Conservation (phyloP, 768 basidiomycete species). For the Lactifluus volemus region DNA sequence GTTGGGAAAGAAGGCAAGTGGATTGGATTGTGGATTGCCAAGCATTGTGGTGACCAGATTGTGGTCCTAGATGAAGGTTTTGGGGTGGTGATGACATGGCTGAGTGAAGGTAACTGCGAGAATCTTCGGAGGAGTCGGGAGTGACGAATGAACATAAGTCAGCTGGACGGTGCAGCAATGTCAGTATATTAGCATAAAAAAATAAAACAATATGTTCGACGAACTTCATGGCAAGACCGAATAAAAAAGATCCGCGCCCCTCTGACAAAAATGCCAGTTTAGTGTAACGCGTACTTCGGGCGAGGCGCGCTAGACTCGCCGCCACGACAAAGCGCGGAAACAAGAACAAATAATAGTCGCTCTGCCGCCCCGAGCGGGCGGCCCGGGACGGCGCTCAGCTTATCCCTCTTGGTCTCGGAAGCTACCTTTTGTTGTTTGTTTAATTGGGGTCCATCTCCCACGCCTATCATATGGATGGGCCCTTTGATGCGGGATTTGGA, state of each 20-base stretch:
- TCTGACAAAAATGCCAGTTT: constrained; percentile 3
- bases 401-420: too few species aligned
- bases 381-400: too few species aligned
- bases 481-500: not conserved
- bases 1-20: not conserved
- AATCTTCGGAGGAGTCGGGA: constrained; percentile 40
- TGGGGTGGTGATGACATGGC: constrained; percentile 9
- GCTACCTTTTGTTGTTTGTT: not conserved
- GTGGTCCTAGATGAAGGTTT: constrained; percentile 1
- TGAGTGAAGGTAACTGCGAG: constrained; percentile 21
- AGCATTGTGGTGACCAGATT: constrained; percentile 1
- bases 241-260: constrained; percentile 4
- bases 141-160: constrained; percentile 74
- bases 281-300: constrained; percentile 1
- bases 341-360: constrained; percentile 1
- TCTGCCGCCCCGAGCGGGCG: too few species aligned
- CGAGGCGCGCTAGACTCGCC: not conserved
- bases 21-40: not conserved
- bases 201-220: constrained; percentile 18
- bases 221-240: constrained; percentile 45
- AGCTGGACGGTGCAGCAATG: constrained; percentile 32
- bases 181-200: constrained; percentile 9
- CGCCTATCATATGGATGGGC: not conserved
- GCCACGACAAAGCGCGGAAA: constrained; percentile 1
- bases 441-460: not conserved